Evolutionary conservation across 2,329 filamentous ascomycete species (phyloP).

Genomic region (Aspergillus piperis): DNA sequence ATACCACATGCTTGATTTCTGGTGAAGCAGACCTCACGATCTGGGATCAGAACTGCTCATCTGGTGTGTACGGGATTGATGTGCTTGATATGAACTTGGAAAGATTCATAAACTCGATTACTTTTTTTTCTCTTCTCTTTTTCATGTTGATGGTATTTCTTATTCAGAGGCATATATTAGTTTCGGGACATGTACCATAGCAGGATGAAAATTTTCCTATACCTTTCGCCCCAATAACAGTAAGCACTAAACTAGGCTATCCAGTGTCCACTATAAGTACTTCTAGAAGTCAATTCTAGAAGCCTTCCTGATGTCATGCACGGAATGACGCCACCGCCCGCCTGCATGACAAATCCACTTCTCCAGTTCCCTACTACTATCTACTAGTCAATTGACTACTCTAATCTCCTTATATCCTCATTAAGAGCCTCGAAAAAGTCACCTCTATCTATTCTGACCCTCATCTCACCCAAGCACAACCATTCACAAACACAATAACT

Average conservation of each 20-base stretch:
- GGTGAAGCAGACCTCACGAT: constrained; percentile 17
- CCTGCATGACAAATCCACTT: constrained; percentile 6
- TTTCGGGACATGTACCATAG: constrained; percentile 32
- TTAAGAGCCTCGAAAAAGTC: too few species aligned
- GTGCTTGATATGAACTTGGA: constrained; percentile 15
- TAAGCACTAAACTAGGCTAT: not conserved
- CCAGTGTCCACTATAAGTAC: not conserved
- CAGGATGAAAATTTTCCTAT: constrained; percentile 14
- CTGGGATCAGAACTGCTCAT: constrained; percentile 6
- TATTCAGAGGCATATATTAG: constrained; percentile 27
- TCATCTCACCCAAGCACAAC: too few species aligned
- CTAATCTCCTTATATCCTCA: too few species aligned
- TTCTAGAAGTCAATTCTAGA: not conserved
- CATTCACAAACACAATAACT: too few species aligned
- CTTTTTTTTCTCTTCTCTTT: constrained; percentile 1
- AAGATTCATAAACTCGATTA: constrained; percentile 2
- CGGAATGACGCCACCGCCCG: constrained; percentile 7
- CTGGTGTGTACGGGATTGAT: constrained; percentile 7
- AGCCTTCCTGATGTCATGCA: constrained; percentile 7
- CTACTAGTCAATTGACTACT: too few species aligned
- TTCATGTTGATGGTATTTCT: constrained; percentile 18
- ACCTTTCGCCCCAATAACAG: not conserved
- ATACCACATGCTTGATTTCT: constrained; percentile 33
- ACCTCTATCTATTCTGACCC: too few species aligned
- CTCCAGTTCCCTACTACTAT: too few species aligned